Percentiles rank a stretch among this genome's conserved stretches.
Evolutionary conservation across 192 early-diverging fungal species (phyloP).

Genomic region (Podila minutissima): DNA sequence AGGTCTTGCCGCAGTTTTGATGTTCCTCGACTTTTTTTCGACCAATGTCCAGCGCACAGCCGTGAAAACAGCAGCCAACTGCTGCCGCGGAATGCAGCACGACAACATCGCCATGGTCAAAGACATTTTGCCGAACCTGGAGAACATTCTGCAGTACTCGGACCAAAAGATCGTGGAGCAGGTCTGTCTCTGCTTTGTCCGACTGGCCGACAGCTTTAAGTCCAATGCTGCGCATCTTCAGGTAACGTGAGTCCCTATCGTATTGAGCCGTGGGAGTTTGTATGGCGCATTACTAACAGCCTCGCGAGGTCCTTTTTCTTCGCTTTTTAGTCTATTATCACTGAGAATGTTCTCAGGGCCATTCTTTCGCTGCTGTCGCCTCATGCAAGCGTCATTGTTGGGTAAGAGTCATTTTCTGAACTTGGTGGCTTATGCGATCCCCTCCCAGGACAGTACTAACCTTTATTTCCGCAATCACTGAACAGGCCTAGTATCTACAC

Average conservation of each 20-base stretch:
- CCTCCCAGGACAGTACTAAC: not conserved
- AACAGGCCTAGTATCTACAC: conserved; percentile 57
- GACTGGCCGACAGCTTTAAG: conserved; percentile 72
- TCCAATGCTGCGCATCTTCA: conserved; percentile 55
- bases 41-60: conserved; percentile 85
- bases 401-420: not conserved
- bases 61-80: conserved; percentile 79
- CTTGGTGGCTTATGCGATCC: no score
- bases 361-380: conserved; percentile 66
- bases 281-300: not conserved
- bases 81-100: conserved; percentile 60
- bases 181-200: conserved; percentile 68
- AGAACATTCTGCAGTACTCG: conserved; percentile 70
- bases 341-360: conserved; percentile 62
- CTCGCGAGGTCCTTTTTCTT: no score
- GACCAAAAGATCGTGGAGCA: conserved; percentile 83
- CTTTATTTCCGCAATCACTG: not conserved
- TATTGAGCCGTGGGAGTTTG: no score
- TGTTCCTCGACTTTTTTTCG: conserved; percentile 92
- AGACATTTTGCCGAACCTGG: conserved; percentile 77
- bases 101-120: conserved; percentile 67
- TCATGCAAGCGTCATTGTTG: conserved; percentile 44
- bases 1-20: conserved; percentile 79
- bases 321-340: conserved; percentile 66
- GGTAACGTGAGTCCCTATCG: conserved; percentile 12